Evolutionary conservation across 2,329 filamentous ascomycete genomes (phyloP).

Genomic region (Triangularia setosa): DNA sequence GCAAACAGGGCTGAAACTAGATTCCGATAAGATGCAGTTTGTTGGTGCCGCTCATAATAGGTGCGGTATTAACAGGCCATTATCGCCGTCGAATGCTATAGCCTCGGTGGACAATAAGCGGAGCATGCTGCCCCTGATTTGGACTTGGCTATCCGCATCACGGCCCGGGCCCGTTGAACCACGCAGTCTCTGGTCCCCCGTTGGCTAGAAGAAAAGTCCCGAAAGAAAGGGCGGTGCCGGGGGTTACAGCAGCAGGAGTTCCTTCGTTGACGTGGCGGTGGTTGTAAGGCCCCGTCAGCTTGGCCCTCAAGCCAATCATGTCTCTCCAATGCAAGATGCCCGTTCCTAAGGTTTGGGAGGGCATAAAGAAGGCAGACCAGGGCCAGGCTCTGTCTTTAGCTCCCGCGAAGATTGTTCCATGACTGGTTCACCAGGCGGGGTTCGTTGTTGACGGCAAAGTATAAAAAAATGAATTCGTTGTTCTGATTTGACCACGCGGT

Average conservation of each 20-base stretch:
- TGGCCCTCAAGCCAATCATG: constrained; percentile 17
- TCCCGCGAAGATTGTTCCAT: constrained; percentile 9
- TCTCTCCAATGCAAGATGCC: constrained; percentile 7
- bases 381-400: background rate
- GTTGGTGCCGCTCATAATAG: background rate
- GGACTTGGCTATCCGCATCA: background rate
- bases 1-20: background rate
- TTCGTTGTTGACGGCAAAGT: background rate
- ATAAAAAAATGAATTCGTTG: background rate
- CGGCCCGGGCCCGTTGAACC: background rate
- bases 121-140: background rate
- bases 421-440: constrained; percentile 19
- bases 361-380: background rate
- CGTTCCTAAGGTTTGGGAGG: background rate
- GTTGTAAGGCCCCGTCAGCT: constrained; percentile 15
- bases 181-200: background rate
- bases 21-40: background rate
- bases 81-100: background rate
- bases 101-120: too few relatives aligned
- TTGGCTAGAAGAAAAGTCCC: constrained; percentile 4
- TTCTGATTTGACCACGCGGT: background rate
- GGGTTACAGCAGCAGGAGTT: constrained; percentile 11
- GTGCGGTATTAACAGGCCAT: background rate
- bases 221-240: constrained; percentile 9
- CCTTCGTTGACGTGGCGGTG: constrained; percentile 24